Base-by-base conservation (phyloP, 75 land plant genomes). In the Azolla pinnata region DNA sequence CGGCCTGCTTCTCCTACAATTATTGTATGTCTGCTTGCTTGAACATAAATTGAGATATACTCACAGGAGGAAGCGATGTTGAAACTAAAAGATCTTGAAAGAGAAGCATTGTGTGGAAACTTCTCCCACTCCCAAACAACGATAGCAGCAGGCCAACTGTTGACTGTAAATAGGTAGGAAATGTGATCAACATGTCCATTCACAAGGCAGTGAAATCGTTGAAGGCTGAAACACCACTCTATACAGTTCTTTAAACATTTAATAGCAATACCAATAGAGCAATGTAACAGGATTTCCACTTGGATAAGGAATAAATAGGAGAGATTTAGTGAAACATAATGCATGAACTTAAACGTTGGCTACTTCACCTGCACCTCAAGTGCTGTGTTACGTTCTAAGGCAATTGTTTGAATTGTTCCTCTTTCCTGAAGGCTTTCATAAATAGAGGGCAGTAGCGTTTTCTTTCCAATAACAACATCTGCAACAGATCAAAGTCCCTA, bases 31-130 rank as follows among this genome's bases (percentile, higher is more conserved):
- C n/a, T n/a, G n/a, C n/a, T n/a, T 46, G 49, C 49, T 46, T 38
- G 42, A 14, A 8, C 7, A 38, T 14, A 14, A 8, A 7, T 38
- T 38, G 7, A 38, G 18, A 4, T 12, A 58, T 45, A 31, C 83
- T 69, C 85, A 93, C 98, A 52, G 96, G 83, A 65, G 83, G 59
- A 61, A 93, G 81, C 24, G 87, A 83, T 62, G 91, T 81, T 17
- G 90, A 85, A 17, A 93, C 87, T 45, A 93, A 73, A 38, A 83
- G 68, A 54, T 85, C 83, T 33, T 93, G 88, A 66, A 83, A 95
- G 27, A 95, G 74, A 32, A 88, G 33, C 16, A 95, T 61, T 0
- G 88, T 81, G 63, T 79, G 71, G 56, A 77, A 78, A 10, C 56
- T 45, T 29, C 67, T 38, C 42, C 62, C 80, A 51, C 83, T 80